Percentiles rank a stretch among this genome's conserved stretches.
These are phyloP conservation scores for Lepidopterella palustris DNA, from an alignment of 495 filamentous ascomycete species.

Conservation along the genomic window DNA sequence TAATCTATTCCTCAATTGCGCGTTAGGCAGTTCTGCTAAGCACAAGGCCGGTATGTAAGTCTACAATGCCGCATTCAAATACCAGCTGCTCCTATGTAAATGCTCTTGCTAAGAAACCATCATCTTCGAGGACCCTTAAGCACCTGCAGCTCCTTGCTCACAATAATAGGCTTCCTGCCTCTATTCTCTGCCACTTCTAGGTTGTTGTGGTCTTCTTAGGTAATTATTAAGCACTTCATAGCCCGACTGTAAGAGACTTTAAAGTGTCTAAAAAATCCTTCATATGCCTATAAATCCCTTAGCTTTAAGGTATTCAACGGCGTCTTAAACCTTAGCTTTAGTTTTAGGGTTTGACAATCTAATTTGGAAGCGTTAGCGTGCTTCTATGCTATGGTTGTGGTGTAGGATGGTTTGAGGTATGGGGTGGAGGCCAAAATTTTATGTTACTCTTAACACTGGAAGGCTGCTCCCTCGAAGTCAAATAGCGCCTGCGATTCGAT, in stretches of 20 bases:
- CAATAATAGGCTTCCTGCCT: not conserved
- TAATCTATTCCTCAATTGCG: conserved; percentile 2
- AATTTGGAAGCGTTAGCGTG: too few relatives aligned
- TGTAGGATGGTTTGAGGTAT: too few relatives aligned
- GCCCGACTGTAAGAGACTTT: conserved; percentile 2
- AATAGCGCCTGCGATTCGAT: too few relatives aligned
- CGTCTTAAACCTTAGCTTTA: conserved; percentile 3
- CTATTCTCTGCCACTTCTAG: not conserved
- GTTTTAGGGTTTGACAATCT: too few relatives aligned
- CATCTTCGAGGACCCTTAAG: conserved; percentile 6
- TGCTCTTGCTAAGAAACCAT: conserved; percentile 2
- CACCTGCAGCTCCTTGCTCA: not conserved
- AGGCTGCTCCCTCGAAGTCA: too few relatives aligned
- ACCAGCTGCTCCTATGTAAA: conserved; percentile 5
- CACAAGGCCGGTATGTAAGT: not conserved
- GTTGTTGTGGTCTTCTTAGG: not conserved
- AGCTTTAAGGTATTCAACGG: not conserved
- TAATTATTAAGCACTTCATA: not conserved
- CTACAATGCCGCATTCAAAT: not conserved
- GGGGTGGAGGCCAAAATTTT: too few relatives aligned
- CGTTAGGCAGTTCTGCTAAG: not conserved
- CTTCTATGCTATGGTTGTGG: too few relatives aligned
- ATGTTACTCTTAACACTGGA: too few relatives aligned
- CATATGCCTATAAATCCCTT: not conserved
- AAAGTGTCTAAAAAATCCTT: conserved; percentile 5